phyloP scores from a whole-genome alignment of 1,284 basidiomycete species.

The Pyrrhoderma noxium region DNA sequence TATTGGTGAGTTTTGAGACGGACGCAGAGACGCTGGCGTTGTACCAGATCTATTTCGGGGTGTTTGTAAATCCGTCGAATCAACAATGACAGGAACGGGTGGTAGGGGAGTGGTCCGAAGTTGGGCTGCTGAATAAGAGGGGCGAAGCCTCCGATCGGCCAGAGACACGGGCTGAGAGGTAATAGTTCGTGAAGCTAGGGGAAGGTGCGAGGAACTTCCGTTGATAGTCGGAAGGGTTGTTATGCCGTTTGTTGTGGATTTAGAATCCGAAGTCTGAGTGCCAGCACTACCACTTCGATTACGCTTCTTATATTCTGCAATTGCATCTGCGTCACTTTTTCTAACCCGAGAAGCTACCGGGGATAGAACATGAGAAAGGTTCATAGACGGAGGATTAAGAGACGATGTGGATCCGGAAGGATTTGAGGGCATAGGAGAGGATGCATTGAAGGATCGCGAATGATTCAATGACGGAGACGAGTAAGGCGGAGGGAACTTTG shows the following conservation, averaged over 20 bases:
- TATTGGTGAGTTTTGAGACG: conserved; percentile 23
- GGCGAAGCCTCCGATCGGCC: conserved; percentile 52
- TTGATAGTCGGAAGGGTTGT: conserved; percentile 32
- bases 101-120: conserved; percentile 42
- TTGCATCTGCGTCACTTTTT: conserved; percentile 74
- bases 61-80: conserved; percentile 22
- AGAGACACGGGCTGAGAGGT: conserved; percentile 46
- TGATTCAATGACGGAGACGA: conserved; percentile 26
- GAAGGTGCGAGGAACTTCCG: conserved; percentile 42
- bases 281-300: conserved; percentile 72
- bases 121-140: conserved; percentile 71
- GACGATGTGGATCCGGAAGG: conserved; percentile 31
- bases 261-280: conserved; percentile 55
- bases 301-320: conserved; percentile 72
- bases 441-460: conserved; percentile 31
- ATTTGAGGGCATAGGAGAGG: conserved; percentile 39
- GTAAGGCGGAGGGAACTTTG: conserved; percentile 17
- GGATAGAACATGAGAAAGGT: conserved; percentile 47
- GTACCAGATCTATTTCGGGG: conserved; percentile 60
- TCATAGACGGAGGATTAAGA: conserved; percentile 26
- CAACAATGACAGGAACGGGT: conserved; percentile 29
- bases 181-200: conserved; percentile 43
- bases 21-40: conserved; percentile 41
- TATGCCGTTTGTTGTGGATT: conserved; percentile 13
- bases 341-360: conserved; percentile 70